These are phyloP conservation scores for Paramyrothecium sp. DNA, from an alignment of 2,329 filamentous ascomycete species.

Conservation along the genomic window DNA sequence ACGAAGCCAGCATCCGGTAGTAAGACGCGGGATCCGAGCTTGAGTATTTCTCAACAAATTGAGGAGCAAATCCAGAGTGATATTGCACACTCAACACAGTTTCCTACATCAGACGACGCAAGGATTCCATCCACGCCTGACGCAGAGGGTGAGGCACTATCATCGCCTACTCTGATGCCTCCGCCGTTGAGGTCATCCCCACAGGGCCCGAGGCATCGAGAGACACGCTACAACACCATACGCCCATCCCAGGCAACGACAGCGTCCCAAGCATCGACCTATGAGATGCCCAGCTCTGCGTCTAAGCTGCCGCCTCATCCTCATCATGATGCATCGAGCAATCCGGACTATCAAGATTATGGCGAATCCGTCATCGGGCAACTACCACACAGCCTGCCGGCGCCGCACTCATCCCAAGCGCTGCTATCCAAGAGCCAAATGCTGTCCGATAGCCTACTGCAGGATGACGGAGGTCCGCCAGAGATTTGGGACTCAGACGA, in stretches of 20 bases:
- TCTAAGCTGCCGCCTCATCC: slow-evolving; percentile 11
- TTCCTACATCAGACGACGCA: slow-evolving; percentile 24
- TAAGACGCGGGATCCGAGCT: slow-evolving; percentile 19
- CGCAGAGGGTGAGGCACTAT: slow-evolving; percentile 7
- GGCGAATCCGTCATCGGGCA: slow-evolving; percentile 12
- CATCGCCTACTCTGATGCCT: slow-evolving; percentile 9
- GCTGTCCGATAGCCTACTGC: slow-evolving; percentile 45
- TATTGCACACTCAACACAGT: slow-evolving; percentile 36
- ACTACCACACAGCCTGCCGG: slow-evolving; percentile 8
- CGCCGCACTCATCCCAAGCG: slow-evolving; percentile 34
- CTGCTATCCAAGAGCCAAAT: slow-evolving; percentile 51
- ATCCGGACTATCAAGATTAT: slow-evolving; percentile 22
- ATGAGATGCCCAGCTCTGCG: slow-evolving; percentile 13
- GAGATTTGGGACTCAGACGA: slow-evolving; percentile 38
- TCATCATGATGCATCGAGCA: slow-evolving; percentile 17
- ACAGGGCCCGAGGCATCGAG: slow-evolving; percentile 13
- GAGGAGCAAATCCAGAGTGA: slow-evolving; percentile 50
- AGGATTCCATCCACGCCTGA: slow-evolving; percentile 33
- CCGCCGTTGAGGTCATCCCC: slow-evolving; percentile 4
- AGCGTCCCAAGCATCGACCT: slow-evolving; percentile 31
- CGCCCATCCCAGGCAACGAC: slow-evolving; percentile 35
- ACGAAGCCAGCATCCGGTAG: slow-evolving; percentile 8
- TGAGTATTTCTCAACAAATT: slow-evolving; percentile 50
- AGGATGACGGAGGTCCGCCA: slow-evolving; percentile 27
- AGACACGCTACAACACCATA: slow-evolving; percentile 8